phyloP scores from a whole-genome alignment of 2,329 filamentous ascomycete species.

The Aspergillus sp. region DNA sequence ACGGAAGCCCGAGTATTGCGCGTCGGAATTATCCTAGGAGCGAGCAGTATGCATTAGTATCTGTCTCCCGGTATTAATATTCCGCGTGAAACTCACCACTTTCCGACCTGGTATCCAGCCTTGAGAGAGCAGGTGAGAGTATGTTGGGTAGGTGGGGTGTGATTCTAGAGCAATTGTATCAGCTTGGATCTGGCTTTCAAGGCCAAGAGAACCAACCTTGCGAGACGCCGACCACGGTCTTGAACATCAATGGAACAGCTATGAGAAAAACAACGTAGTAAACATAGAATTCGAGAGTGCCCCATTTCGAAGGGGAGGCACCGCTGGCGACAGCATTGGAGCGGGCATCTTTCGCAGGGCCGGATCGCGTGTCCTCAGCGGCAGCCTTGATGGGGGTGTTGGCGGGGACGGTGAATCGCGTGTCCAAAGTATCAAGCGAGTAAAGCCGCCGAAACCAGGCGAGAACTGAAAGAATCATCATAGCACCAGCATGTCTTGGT shows the following conservation, averaged over 20 bases:
- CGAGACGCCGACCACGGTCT: constrained; percentile 82
- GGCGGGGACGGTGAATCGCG: constrained; percentile 70
- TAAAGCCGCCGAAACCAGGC: constrained; percentile 56
- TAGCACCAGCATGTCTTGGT: constrained; percentile 32
- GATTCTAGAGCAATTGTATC: constrained; percentile 55
- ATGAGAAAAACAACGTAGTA: constrained; percentile 71
- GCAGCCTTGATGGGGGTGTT: constrained; percentile 64
- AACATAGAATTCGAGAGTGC: constrained; percentile 77
- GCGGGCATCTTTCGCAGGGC: constrained; percentile 37
- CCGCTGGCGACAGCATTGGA: constrained; percentile 45
- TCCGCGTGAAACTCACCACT: constrained; percentile 60
- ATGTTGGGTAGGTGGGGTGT: constrained; percentile 78
- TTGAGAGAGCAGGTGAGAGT: constrained; percentile 66
- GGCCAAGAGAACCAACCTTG: constrained; percentile 57
- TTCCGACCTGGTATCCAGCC: constrained; percentile 93
- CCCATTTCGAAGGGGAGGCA: constrained; percentile 72
- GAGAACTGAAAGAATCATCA: constrained; percentile 45
- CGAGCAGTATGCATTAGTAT: constrained; percentile 15
- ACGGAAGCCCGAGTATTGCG: constrained; percentile 83
- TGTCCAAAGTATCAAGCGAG: constrained; percentile 68
- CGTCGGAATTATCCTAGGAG: constrained; percentile 78
- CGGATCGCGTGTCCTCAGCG: constrained; percentile 52
- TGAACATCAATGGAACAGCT: constrained; percentile 83
- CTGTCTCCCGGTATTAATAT: not conserved
- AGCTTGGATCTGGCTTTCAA: constrained; percentile 9